phyloP scores from a whole-genome alignment of 257 asterid species.

The Cinchona pubescens region DNA sequence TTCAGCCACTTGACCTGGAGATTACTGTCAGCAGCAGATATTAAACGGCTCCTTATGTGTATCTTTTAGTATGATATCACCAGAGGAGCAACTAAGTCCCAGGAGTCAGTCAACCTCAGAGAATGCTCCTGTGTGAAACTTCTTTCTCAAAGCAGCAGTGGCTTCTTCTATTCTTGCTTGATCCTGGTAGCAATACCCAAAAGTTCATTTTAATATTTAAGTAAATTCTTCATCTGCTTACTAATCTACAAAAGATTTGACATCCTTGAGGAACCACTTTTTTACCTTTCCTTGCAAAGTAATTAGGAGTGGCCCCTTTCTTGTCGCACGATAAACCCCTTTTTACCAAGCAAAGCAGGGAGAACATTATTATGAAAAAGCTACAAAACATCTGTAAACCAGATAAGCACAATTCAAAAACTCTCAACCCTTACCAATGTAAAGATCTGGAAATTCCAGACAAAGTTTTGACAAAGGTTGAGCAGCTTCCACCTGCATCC shows the following conservation, averaged over 20 bases:
- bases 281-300: slow-evolving; percentile 66
- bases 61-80: not conserved
- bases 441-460: slow-evolving; percentile 61
- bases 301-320: slow-evolving; percentile 59
- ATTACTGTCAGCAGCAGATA: not conserved
- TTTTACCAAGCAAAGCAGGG: slow-evolving; percentile 18
- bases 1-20: not conserved
- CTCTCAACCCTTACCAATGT: slow-evolving; percentile 48
- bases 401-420: not conserved
- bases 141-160: slow-evolving; percentile 47
- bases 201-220: not conserved
- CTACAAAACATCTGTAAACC: not conserved
- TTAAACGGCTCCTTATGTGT: not conserved
- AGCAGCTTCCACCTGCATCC: slow-evolving; percentile 66
- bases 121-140: slow-evolving; percentile 42
- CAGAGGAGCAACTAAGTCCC: too few relatives aligned
- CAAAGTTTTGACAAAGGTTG: slow-evolving; percentile 62
- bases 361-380: not conserved
- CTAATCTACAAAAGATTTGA: not conserved
- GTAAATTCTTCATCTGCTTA: too few relatives aligned
- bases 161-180: slow-evolving; percentile 53
- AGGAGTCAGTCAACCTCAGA: slow-evolving; percentile 34
- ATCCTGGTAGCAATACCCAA: slow-evolving; percentile 49
- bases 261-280: not conserved
- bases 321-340: slow-evolving; percentile 68